Evolutionary conservation across 805 yeast species (phyloP), one percentile per base, ranked within the genome.

Genomic region (Hanseniaspora taiwanica): DNA sequence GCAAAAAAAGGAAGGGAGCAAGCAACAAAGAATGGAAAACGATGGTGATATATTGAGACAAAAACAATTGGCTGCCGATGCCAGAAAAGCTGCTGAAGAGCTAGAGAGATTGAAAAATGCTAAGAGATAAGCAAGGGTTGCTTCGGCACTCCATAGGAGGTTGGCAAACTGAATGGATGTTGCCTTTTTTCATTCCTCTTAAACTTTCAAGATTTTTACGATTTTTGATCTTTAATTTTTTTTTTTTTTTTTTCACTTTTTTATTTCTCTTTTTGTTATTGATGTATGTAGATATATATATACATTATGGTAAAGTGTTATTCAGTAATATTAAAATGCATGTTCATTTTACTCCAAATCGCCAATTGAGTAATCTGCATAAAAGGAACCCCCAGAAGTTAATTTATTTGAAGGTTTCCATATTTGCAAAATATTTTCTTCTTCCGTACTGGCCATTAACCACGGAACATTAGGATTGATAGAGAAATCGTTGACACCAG

Each of bases 31-130:
- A 56, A 71, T 77, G 76, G 95, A 89, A 58, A 72, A 67, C 35
- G 95, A 89, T 56, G 97, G 96, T 20, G 95, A 81, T 40, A 81
- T 78, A 48, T 72, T 89, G 72, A 76, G 97, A 59, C 76, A 74
- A 52, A 91, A 89, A 58, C 97, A 89, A 65, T 80, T 78, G 18
- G 81, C 60, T 35, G 64, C 65, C 0, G 50, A 56, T 39, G 62
- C 58, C 14, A 53, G 59, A 39, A 60, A 54, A 37, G 60, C 54
- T 27, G 60, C 54, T 4, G 64, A 56, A 37, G 45, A 41, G 13
- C 43, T 51, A n/a, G 59, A 47, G 21, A 48, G 46, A 35, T 39
- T 47, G 24, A 48, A 49, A 16, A 21, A 37, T 1, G 21, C 9
- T 13, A 38, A 38, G 17, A 29, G 21, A 27, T 38, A 12, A 21